Evolutionary conservation across 1,139 yeast genomes (phyloP), one percentile per base, ranked within the genome.

Genomic region (Debaryomyces subglobosus): DNA sequence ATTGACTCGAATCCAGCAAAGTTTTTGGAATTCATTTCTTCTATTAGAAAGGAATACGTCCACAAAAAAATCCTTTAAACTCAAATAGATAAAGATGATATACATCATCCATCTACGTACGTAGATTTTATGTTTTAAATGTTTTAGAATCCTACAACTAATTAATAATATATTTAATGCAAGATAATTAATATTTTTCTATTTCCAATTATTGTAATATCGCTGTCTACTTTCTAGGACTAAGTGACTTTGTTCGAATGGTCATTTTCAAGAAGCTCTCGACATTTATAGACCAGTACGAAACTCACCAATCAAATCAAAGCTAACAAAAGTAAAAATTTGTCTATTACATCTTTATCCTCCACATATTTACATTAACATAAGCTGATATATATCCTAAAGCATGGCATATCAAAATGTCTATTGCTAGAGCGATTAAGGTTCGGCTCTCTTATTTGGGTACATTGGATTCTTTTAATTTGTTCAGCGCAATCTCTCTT

Each of bases 1-100:
- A 81, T 86, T 56, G 90, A 82, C 59, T 82, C 91, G 38, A 86
- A 86, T 64, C 96, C 94, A 47, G 95, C 96, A 49, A 82, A 78
- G 58, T 89, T 89, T 69, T 85, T 89, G 68, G 95, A 88, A 67
- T 88, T 78, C 63, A 84, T 84, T 70, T 69, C 77, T 44, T 69
- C 72, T 37, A 65, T 68, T 45, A 71, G 78, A 64, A 75, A 71
- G 61, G 75, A 72, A 43, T 76, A 64, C 53, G 63, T 64, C 42
- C 27, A 24, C 39, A 42, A 35, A 18, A 33, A 42, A 10, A 33
- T 35, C 5, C 39, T 42, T 18, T 42, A 42, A 34, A 15, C 16
- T 24, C 21, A 25, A 16, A 18, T 16, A 33, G 30, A 16, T 32
- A 15, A 32, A 35, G 21, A 2, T 21, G 3, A n/a, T 35, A 12